Base-by-base conservation (phyloP, 2,329 filamentous ascomycete genomes). In the Pestalotiopsis fici region DNA sequence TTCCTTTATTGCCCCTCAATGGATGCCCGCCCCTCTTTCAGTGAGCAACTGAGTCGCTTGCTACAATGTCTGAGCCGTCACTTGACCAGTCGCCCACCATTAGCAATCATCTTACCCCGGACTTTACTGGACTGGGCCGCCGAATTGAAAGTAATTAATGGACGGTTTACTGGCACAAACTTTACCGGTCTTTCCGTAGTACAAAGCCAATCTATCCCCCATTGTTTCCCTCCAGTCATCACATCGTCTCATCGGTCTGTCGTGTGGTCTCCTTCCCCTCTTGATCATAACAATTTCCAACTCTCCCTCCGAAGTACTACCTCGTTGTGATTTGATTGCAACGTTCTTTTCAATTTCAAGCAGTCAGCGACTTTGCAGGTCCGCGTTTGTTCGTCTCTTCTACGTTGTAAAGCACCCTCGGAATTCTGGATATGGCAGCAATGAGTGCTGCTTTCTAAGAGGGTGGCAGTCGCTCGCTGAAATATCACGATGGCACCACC, bases 401-500 rank as follows among this genome's bases (percentile, higher is more conserved):
- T 23, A 25, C 27, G 23, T 54, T 47, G n/a, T 31, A 13, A 4
- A 23, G 27, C 31, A 59, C 27, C 23, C 31, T 35, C 35, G 27
- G 59, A n/a, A 39, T 15, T 31, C 21, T 4, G 12, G 57, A 59
- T 13, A 87, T 87, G 78, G 78, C 75, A 70, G 74, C 79, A 65
- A 77, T 79, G 78, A 77, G 76, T 79, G 81, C 81, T 84, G 81
- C 81, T 69, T 83, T 83, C 71, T 88, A 86, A n/a, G 83, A 86
- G 84, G 84, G 85, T 87, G 84, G 85, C 79, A 76, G 76, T 81
- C 77, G 74, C 73, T 80, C 77, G 79, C 78, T 77, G 77, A 76
- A 76, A 75, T 74, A 79, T 83, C 80, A 80, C 81, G 78, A 88
- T 88, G 87, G 86, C 81, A 85, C 83, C 85, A 85, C 84, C 84